Conservation (phyloP, 352 stramenopile species). For the Sclerospora graminicola region DNA sequence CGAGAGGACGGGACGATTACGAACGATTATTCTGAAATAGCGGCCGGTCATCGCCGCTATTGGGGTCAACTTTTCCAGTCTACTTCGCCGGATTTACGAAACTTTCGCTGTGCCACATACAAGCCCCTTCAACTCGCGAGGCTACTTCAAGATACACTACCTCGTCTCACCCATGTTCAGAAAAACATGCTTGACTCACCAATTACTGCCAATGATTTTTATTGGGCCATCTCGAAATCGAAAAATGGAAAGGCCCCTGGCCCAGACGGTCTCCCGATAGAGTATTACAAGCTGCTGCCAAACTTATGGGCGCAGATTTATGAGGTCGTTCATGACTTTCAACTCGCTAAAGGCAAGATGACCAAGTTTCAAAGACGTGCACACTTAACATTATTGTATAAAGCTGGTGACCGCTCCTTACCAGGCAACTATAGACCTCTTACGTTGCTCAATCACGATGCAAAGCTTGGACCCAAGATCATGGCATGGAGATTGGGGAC, state of each 20-base stretch:
- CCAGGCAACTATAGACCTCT: constrained; percentile 6
- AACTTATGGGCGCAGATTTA: constrained; percentile 3
- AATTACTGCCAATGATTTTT: constrained; percentile 6
- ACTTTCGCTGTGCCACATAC: neutral
- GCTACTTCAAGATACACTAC: neutral
- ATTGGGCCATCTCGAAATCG: constrained; percentile 10
- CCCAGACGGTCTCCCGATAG: constrained; percentile 4
- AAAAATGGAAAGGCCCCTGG: constrained; percentile 3
- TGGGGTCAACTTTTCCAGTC: neutral
- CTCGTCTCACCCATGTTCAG: neutral
- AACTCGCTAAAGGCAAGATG: neutral
- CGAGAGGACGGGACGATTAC: neutral
- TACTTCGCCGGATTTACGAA: neutral
- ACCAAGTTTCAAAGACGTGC: constrained; percentile 5
- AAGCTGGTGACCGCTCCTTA: neutral
- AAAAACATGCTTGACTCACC: constrained; percentile 4
- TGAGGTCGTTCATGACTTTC: constrained; percentile 1
- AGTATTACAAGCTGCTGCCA: constrained; percentile 10
- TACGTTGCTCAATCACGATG: constrained; percentile 11
- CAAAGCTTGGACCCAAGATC: constrained; percentile 5
- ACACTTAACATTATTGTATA: constrained; percentile 5
- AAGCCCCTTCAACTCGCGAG: neutral
- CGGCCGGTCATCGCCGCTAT: neutral
- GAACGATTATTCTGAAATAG: constrained; percentile 2
- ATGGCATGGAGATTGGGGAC: constrained; percentile 1